Evolutionary conservation across 306 rosid genomes (phyloP).

Genomic region (Astragalus glycyphyllos): DNA sequence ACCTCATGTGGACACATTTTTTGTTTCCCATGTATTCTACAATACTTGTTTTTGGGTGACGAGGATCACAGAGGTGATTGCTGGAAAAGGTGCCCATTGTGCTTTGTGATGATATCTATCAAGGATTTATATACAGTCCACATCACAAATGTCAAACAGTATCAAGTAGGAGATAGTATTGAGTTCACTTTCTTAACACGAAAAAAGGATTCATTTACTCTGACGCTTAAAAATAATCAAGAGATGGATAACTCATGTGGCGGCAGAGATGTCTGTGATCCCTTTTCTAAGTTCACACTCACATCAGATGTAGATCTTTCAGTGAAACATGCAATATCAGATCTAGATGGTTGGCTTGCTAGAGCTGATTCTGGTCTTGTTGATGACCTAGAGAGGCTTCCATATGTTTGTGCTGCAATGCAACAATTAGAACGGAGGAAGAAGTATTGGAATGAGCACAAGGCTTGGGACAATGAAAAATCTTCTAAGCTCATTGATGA

Average conservation of each 20-base stretch:
- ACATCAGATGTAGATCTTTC: constrained; percentile 91
- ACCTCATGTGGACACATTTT: constrained; percentile 96
- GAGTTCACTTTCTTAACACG: constrained; percentile 74
- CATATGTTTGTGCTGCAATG: constrained; percentile 94
- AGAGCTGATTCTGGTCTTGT: constrained; percentile 89
- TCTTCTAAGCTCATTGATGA: constrained; percentile 44
- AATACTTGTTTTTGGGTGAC: constrained; percentile 80
- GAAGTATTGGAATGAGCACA: constrained; percentile 80
- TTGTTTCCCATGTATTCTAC: constrained; percentile 93
- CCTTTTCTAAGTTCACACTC: constrained; percentile 85
- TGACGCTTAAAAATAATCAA: constrained; percentile 54
- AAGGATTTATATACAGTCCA: constrained; percentile 84
- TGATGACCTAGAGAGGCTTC: constrained; percentile 93
- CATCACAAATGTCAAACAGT: constrained; percentile 74
- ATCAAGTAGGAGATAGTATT: constrained; percentile 68
- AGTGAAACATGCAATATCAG: constrained; percentile 77
- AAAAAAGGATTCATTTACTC: constrained; percentile 66
- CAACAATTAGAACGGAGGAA: constrained; percentile 86
- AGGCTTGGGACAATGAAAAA: constrained; percentile 45
- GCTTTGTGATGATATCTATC: constrained; percentile 84
- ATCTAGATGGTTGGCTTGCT: constrained; percentile 92
- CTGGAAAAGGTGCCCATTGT: constrained; percentile 95
- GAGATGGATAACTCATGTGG: constrained; percentile 49
- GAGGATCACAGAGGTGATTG: constrained; percentile 91
- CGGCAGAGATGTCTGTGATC: constrained; percentile 55